Base-by-base conservation (phyloP, 768 basidiomycete species). In the Lactarius hengduanensis region DNA sequence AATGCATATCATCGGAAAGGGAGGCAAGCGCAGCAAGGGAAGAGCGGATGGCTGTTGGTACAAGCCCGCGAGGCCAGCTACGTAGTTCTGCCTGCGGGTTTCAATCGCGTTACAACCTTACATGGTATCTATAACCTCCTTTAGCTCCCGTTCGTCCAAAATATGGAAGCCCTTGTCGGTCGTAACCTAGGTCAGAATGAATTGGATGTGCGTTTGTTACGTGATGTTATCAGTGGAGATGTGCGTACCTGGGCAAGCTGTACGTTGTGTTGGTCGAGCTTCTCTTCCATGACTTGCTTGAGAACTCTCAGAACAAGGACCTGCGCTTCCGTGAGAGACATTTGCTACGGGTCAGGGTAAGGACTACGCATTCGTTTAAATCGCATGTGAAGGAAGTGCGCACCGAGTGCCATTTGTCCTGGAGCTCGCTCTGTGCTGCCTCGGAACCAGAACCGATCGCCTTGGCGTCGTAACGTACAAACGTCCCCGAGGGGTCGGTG, bases 231-330 rank as follows among this genome's bases (percentile, higher is more conserved):
- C 5, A 18, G 20, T 28, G 30, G 7, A 50, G 15, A 11, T 18
- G 16, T 53, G 22, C 82, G 38, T 61, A 91, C 96, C 83, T 96
- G 94, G 61, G 96, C 95, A 16, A 99, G 82, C 77, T 98, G 96
- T 30, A 98, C 96, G 72, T 99, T 98, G 80, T 98, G 96, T 72
- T 97, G 93, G 78, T 98, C 96, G 53, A 99, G 85, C 77, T 97
- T 98, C 80, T 98, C 97, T 77, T 98, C 97, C 97, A 98, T 99
- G 54, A 98, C 97, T 80, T 98, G 95, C 80, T 99, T 98, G 69
- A 98, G 80, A 56, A 98, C 93, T 69, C 86, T 88, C 61, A 98
- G 80, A 3, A 92, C 90, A 69, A 98, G 79, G 45, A 85, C 80
- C 71, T 98, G 93, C 0, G 96, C 97, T 77, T 97, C 94, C 70